Percentiles rank a stretch among this genome's conserved stretches.
Conservation (phyloP, 257 asterid genomes). For the Primulina eburnea region DNA sequence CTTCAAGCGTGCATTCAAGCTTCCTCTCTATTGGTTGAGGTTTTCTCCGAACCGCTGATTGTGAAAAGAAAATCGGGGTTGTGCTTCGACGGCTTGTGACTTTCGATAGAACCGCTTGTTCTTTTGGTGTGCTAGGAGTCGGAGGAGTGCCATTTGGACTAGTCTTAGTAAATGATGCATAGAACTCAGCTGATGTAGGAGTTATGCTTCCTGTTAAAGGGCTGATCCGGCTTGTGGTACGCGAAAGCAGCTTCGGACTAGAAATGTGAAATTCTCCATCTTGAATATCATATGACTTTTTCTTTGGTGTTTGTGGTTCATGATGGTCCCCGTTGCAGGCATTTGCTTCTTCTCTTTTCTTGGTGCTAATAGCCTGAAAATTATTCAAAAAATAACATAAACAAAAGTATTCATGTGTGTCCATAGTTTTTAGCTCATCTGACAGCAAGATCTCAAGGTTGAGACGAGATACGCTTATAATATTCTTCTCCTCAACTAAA, state of each 20-base stretch:
- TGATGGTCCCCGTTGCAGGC: slow-evolving; percentile 25
- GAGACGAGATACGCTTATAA: too few species aligned
- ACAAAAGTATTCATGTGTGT: background rate
- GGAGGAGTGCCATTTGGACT: slow-evolving; percentile 42
- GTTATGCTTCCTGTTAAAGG: slow-evolving; percentile 30
- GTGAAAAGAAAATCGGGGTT: slow-evolving; percentile 74
- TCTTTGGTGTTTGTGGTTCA: slow-evolving; percentile 39
- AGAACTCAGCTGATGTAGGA: slow-evolving; percentile 33
- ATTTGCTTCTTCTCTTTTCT: slow-evolving; percentile 59
- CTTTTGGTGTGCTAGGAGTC: slow-evolving; percentile 42
- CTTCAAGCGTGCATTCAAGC: slow-evolving; percentile 86
- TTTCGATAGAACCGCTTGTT: slow-evolving; percentile 31
- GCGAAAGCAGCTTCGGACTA: slow-evolving; percentile 56
- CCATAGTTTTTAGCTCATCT: too few species aligned
- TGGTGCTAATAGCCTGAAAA: slow-evolving; percentile 61
- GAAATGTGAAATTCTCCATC: slow-evolving; percentile 54
- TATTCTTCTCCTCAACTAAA: background rate
- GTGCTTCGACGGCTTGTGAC: slow-evolving; percentile 44
- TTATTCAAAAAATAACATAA: background rate
- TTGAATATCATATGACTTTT: slow-evolving; percentile 27
- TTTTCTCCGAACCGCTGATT: slow-evolving; percentile 57
- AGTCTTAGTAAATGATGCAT: slow-evolving; percentile 26
- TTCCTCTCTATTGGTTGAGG: slow-evolving; percentile 65
- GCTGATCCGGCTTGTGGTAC: slow-evolving; percentile 55
- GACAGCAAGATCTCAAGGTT: too few species aligned